Percentiles rank a stretch among this genome's conserved stretches.
These are phyloP conservation scores for Plasmodium chabaudi DNA, from an alignment of 169 alveolate genomes.

Conservation along the genomic window DNA sequence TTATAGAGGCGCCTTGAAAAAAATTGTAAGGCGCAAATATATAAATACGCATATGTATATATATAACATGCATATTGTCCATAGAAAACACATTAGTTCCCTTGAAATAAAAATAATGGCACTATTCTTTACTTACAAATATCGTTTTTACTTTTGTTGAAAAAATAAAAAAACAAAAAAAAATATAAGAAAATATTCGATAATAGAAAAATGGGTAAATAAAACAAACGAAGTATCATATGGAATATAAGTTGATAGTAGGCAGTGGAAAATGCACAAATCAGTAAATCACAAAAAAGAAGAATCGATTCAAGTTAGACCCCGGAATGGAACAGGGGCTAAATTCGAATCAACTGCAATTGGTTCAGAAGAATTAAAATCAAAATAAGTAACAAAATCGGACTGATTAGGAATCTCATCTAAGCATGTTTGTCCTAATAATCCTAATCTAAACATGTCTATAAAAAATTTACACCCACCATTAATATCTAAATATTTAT, in stretches of 20 bases:
- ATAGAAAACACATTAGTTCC: too few species aligned
- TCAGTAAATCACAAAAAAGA: background rate
- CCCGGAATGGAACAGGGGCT: conserved; percentile 51
- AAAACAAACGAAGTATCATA: too few species aligned
- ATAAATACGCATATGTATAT: too few species aligned
- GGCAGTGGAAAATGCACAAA: background rate
- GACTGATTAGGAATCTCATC: conserved; percentile 22
- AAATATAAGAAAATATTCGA: background rate
- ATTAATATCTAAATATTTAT: conserved; percentile 68
- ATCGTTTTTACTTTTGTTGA: too few species aligned
- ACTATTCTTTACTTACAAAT: too few species aligned
- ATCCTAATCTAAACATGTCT: conserved; percentile 61
- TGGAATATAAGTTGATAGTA: too few species aligned
- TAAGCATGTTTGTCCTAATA: conserved; percentile 55
- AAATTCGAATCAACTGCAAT: background rate
- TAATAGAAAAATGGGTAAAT: too few species aligned
- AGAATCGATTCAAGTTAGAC: conserved; percentile 7
- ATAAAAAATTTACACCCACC: conserved; percentile 70
- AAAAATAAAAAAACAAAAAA: background rate
- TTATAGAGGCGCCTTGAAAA: too few species aligned
- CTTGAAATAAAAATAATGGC: too few species aligned
- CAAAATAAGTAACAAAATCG: conserved; percentile 58
- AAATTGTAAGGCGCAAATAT: too few species aligned
- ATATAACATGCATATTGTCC: too few species aligned
- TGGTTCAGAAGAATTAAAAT: conserved; percentile 55